Conservation (phyloP, 2,329 filamentous ascomycete genomes). For the Pyrenophora teres region DNA sequence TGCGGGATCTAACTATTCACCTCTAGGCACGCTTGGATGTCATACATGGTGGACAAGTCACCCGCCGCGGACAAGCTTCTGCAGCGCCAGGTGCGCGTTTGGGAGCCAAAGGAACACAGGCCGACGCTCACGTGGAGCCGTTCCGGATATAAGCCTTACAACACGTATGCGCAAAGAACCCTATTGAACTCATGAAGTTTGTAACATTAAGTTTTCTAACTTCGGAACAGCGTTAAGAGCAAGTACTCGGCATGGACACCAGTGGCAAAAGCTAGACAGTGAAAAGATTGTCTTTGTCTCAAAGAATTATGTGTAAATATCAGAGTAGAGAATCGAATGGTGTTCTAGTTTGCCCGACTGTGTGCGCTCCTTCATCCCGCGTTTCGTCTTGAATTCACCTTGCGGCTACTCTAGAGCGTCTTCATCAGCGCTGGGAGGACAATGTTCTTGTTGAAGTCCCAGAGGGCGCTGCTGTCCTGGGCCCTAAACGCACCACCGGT, state of each 20-base stretch:
- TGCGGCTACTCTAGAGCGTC: not conserved
- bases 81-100: constrained; percentile 68
- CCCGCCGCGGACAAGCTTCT: constrained; percentile 77
- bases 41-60: constrained; percentile 87
- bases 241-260: constrained; percentile 57
- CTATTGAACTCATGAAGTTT: not conserved
- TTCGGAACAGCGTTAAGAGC: constrained; percentile 50
- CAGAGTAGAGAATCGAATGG: constrained; percentile 5
- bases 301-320: constrained; percentile 32
- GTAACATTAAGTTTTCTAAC: constrained; percentile 13
- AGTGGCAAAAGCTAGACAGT: constrained; percentile 51
- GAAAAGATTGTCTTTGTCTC: constrained; percentile 20
- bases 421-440: constrained; percentile 1
- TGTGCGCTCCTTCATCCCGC: too few relatives aligned
- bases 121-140: constrained; percentile 76
- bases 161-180: constrained; percentile 71
- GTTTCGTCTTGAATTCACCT: too few relatives aligned
- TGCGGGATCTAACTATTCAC: constrained; percentile 4
- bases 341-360: not conserved
- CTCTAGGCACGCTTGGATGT: constrained; percentile 88
- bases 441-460: constrained; percentile 42
- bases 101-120: constrained; percentile 75
- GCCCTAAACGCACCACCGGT: constrained; percentile 25
- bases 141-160: constrained; percentile 90
- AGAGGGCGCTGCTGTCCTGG: constrained; percentile 25